phyloP scores from a whole-genome alignment of 1,284 basidiomycete genomes.

The Heterobasidion occidentale region DNA sequence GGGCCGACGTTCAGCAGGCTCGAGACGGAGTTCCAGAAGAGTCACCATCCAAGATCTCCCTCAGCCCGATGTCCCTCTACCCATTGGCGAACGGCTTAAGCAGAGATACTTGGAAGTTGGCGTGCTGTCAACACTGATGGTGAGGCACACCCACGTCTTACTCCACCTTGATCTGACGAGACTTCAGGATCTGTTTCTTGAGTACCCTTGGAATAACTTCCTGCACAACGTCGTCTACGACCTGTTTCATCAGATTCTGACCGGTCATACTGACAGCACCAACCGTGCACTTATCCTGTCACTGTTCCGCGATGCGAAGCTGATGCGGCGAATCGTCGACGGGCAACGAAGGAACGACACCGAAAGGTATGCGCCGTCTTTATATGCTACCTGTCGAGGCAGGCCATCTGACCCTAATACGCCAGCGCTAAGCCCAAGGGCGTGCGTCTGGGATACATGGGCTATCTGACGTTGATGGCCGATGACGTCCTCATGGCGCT shows the following conservation, averaged over 20 bases:
- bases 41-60: conserved; percentile 26
- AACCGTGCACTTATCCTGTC: conserved; percentile 79
- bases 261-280: conserved; percentile 68
- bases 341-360: conserved; percentile 75
- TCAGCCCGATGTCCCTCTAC: conserved; percentile 22
- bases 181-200: conserved; percentile 83
- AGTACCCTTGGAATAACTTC: conserved; percentile 97
- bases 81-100: conserved; percentile 76
- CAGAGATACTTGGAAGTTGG: conserved; percentile 64
- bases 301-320: conserved; percentile 71
- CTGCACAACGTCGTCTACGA: conserved; percentile 97
- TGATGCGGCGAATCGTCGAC: conserved; percentile 80
- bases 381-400: conserved; percentile 1
- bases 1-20: conserved; percentile 32
- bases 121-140: conserved; percentile 70
- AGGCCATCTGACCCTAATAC: background rate
- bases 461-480: conserved; percentile 89
- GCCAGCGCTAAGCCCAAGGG: conserved; percentile 56
- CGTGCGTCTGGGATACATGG: conserved; percentile 91
- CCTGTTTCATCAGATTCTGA: conserved; percentile 91
- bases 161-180: conserved; percentile 1
- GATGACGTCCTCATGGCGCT: conserved; percentile 85
- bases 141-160: conserved; percentile 28
- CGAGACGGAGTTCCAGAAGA: conserved; percentile 46
- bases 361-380: conserved; percentile 41